Evolutionary conservation across 768 basidiomycete genomes (phyloP).

Genomic region (Psilocybe sp.): DNA sequence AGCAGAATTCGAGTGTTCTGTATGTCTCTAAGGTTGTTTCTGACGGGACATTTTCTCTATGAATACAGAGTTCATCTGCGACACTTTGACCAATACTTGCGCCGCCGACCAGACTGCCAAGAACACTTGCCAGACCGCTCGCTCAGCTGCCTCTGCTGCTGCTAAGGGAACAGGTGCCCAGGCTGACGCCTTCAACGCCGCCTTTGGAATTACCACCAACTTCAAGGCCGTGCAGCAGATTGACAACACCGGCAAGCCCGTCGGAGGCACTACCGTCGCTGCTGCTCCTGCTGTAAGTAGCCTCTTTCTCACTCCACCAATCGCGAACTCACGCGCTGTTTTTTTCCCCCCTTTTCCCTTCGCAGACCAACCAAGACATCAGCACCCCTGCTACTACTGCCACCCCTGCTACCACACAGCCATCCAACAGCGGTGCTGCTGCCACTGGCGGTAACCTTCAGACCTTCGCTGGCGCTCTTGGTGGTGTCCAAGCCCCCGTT

Average conservation of each 20-base stretch:
- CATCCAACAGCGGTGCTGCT: constrained; percentile 7
- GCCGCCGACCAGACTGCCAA: constrained; percentile 52
- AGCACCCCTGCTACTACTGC: constrained; percentile 5
- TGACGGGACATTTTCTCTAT: not conserved
- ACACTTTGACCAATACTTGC: constrained; percentile 51
- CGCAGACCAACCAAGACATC: constrained; percentile 5
- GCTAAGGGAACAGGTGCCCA: constrained; percentile 45
- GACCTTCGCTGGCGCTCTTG: constrained; percentile 46
- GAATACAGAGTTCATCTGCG: constrained; percentile 45
- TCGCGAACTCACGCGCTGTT: not conserved
- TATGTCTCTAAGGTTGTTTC: not conserved
- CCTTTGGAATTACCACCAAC: constrained; percentile 51
- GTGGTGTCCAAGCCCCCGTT: constrained; percentile 43
- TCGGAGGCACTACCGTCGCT: constrained; percentile 11
- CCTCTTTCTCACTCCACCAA: not conserved
- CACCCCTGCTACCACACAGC: constrained; percentile 1
- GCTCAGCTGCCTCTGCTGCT: constrained; percentile 39
- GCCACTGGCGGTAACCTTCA: constrained; percentile 39
- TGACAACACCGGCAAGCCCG: constrained; percentile 41
- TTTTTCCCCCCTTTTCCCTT: not conserved
- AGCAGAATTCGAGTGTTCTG: constrained; percentile 8
- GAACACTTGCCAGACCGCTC: constrained; percentile 41
- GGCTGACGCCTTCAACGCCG: constrained; percentile 62
- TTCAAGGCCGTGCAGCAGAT: constrained; percentile 42
- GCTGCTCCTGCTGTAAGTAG: constrained; percentile 3